Base-by-base conservation (phyloP, 805 yeast species). In the Suhomyces pyralidae region DNA sequence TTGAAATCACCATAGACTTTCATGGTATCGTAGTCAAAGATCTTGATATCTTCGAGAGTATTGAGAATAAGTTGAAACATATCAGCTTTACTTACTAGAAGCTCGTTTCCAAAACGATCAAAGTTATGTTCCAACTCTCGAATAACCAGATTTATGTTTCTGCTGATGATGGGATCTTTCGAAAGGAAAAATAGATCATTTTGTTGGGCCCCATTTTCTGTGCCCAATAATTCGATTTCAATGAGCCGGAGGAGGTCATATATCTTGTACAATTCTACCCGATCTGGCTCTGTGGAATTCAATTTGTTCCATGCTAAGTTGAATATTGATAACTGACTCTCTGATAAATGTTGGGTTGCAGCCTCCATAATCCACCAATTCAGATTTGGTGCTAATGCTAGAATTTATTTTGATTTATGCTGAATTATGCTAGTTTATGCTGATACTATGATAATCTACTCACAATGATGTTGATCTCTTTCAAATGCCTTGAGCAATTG, bases 11-110 rank as follows among this genome's bases (percentile, higher is more conserved):
- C 66, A 57, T 55, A 66, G 48, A 54, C 51, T 17, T 52, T 49
- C 32, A 46, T 47, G 22, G 52, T 50, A 28, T 47, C 45, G 28
- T 50, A 51, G 49, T 62, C 66, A 28, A 60, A 50, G 14, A 64
- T 45, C 45, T 57, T 55, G 51, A 65, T 48, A 32, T 58, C 66
- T 22, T 55, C 53, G 28, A 65, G 58, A 1, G 55, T 42, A 30
- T 52, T 45, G 32, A 42, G 51, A 15, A 61, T 32, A 7, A 62
- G 50, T 12, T 52, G 53, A 24, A 55, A 53, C 55, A 60, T 57
- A 26, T 59, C 59, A 8, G 34, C 30, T 46, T 55, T 40, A 20
- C 53, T 40, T 15, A 56, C 38, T 42, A 55, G 43, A 26, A 50
- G 48, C 36, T 48, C 51, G 15, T 44, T 40, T 42, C 51, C 22